phyloP scores from a whole-genome alignment of 306 rosid genomes.

The Quercus agrifolia region DNA sequence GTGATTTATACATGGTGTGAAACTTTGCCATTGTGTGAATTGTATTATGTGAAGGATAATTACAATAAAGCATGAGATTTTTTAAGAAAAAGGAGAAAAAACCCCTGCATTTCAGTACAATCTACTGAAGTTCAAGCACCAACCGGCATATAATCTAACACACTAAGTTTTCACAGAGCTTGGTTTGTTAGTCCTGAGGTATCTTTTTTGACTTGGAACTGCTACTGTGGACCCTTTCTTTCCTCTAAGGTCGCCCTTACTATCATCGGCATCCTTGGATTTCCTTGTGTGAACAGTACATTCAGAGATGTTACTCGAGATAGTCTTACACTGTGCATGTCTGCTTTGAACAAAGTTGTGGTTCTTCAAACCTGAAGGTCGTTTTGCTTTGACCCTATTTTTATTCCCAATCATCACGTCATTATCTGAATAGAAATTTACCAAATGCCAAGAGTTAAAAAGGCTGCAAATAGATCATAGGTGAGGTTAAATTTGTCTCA shows the following conservation, averaged over 20 bases:
- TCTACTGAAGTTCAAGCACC: not conserved
- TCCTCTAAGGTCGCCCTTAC: slow-evolving; percentile 21
- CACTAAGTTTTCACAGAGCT: slow-evolving; percentile 20
- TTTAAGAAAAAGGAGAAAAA: not conserved
- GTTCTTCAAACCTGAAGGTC: slow-evolving; percentile 47
- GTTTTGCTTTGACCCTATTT: slow-evolving; percentile 43
- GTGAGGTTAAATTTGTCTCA: not conserved
- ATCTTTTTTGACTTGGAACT: slow-evolving; percentile 39
- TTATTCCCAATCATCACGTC: slow-evolving; percentile 55
- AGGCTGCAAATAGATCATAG: not conserved
- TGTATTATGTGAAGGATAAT: not conserved
- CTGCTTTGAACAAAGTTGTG: slow-evolving; percentile 37
- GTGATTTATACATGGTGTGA: not conserved
- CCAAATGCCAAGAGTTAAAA: slow-evolving; percentile 5
- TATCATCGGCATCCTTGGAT: slow-evolving; percentile 32
- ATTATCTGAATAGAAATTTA: slow-evolving; percentile 53
- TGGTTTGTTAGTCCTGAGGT: slow-evolving; percentile 37
- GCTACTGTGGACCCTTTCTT: slow-evolving; percentile 29
- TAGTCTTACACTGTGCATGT: slow-evolving; percentile 42
- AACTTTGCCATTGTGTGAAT: not conserved
- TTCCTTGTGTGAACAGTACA: slow-evolving; percentile 29
- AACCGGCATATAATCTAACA: slow-evolving; percentile 6
- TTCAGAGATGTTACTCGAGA: slow-evolving; percentile 33
- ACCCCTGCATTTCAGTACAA: not conserved
- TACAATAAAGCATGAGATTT: not conserved